Conservation (phyloP, 2,329 filamentous ascomycete genomes). For the Passalora sequoiae region DNA sequence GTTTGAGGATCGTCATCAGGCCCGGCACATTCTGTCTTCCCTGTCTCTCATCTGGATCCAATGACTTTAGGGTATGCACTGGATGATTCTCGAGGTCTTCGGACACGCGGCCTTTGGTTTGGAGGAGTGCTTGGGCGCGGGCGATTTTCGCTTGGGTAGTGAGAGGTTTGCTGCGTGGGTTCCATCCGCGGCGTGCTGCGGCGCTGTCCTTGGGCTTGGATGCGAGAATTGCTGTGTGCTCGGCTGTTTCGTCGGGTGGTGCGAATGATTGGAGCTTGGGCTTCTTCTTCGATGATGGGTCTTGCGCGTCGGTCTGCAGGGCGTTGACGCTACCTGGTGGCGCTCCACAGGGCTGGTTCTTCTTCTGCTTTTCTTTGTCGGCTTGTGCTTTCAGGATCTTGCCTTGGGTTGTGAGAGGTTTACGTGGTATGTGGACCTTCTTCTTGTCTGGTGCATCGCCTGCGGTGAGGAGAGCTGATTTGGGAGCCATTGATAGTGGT, state of each 20-base stretch:
- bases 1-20: not conserved
- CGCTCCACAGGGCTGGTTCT: not conserved
- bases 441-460: not conserved
- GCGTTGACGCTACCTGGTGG: not conserved
- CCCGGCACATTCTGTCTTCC: too few species aligned
- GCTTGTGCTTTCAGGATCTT: slow-evolving; percentile 9
- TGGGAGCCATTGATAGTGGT: slow-evolving; percentile 1
- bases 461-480: not conserved
- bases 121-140: not conserved
- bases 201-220: not conserved
- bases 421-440: not conserved
- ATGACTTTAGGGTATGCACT: too few species aligned
- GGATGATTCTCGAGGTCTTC: too few species aligned
- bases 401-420: slow-evolving; percentile 12
- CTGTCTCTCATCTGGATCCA: too few species aligned
- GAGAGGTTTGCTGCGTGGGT: not conserved
- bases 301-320: not conserved
- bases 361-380: not conserved
- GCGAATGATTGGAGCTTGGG: not conserved
- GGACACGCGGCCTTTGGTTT: not conserved
- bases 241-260: not conserved
- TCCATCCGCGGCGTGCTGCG: not conserved
- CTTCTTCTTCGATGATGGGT: too few species aligned
- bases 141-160: slow-evolving; percentile 8
- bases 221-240: not conserved